phyloP scores from a whole-genome alignment of 768 basidiomycete species.

The Mycena sanguinolenta region DNA sequence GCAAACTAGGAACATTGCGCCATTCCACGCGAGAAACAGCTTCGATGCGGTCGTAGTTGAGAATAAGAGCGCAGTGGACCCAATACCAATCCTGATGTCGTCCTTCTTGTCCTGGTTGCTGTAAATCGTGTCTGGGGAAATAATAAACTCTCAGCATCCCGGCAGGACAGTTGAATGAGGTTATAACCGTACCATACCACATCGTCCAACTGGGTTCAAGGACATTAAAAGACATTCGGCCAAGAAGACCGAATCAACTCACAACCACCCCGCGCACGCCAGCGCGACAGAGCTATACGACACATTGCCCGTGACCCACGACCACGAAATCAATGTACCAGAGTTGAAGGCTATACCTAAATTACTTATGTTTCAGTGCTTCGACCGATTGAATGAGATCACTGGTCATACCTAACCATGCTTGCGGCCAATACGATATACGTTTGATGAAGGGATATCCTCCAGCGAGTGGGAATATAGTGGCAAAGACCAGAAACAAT shows the following conservation, averaged over 20 bases:
- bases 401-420: constrained; percentile 36
- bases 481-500: constrained; percentile 1
- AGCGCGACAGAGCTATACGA: not conserved
- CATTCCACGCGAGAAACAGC: no score
- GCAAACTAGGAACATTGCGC: no score
- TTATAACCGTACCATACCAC: constrained; percentile 19
- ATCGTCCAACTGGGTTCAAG: not conserved
- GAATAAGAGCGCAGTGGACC: no score
- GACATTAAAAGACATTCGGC: no score
- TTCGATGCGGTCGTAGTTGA: no score
- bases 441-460: constrained; percentile 47
- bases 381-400: no score
- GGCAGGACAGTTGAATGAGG: not conserved
- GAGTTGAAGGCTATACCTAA: constrained; percentile 1
- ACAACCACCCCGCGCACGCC: constrained; percentile 4
- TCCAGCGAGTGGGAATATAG: constrained; percentile 28
- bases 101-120: no score
- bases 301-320: not conserved
- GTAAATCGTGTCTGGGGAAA: not conserved
- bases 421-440: constrained; percentile 45
- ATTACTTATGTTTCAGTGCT: no score
- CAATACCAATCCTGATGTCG: no score
- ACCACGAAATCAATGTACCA: not conserved
- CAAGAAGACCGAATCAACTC: not conserved
- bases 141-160: not conserved